A percentile compares a stretch with the other conserved stretches of the same genome.
phyloP scores from a whole-genome alignment of 768 basidiomycete species.

The Amanita phalloides region DNA sequence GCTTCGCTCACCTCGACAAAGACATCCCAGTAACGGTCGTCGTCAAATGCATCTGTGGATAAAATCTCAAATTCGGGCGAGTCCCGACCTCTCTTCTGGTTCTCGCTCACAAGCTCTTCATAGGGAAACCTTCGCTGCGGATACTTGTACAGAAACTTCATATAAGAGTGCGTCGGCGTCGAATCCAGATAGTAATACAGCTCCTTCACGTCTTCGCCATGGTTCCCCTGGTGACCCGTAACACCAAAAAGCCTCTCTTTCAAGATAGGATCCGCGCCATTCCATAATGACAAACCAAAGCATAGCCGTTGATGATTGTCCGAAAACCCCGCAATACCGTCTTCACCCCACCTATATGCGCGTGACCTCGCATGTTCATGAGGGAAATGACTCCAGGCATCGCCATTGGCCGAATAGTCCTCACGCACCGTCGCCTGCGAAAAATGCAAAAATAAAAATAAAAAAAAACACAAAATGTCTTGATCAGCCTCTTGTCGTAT shows the following conservation, averaged over 20 bases:
- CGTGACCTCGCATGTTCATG: constrained; percentile 90
- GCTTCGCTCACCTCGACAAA: constrained; percentile 75
- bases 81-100: constrained; percentile 68
- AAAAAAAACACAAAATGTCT: too few species aligned
- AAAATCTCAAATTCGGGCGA: constrained; percentile 89
- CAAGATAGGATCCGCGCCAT: constrained; percentile 85
- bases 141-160: constrained; percentile 99
- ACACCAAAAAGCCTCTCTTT: constrained; percentile 96
- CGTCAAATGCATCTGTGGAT: constrained; percentile 86
- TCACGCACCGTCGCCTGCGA: constrained; percentile 92
- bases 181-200: constrained; percentile 98
- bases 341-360: constrained; percentile 98
- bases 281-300: constrained; percentile 89
- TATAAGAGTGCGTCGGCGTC: constrained; percentile 98
- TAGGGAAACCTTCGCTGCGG: constrained; percentile 90
- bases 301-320: constrained; percentile 96
- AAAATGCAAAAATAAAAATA: too few species aligned
- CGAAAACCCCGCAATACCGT: constrained; percentile 93
- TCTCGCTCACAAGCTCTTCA: constrained; percentile 86
- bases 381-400: constrained; percentile 93
- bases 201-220: constrained; percentile 99
- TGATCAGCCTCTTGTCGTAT: background rate
- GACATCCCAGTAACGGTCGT: constrained; percentile 96
- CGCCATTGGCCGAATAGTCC: constrained; percentile 94
- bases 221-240: constrained; percentile 96